Base-by-base conservation (phyloP, 352 stramenopile genomes). In the Phytophthora sp. region DNA sequence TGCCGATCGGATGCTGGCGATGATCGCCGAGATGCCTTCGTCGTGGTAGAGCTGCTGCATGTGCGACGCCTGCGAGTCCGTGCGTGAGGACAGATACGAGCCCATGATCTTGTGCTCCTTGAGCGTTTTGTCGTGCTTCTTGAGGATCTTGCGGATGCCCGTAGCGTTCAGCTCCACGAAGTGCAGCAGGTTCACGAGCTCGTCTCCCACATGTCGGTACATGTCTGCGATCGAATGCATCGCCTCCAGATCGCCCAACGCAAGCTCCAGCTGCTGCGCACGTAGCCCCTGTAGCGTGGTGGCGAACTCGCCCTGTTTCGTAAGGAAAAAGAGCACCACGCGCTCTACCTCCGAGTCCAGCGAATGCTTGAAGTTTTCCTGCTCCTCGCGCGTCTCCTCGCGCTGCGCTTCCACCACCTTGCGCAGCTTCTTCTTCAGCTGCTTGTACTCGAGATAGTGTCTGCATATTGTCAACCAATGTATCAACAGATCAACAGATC, bases 371-470 rank as follows among this genome's bases (percentile, higher is more conserved):
- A 94, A 91, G 15, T 66, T 73, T 26, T 90, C 77, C 57, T 93
- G 83, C 45, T 91, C 72, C 29, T 69, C 35, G 49, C 69, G 68
- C 8, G 65, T 66, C 27, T 87, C 71, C 5, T 83, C 73, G 11
- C 59, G 74, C 18, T 76, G 66, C 16, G 83, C 82, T n/a, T 70
- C 66, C 39, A 80, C 69, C 57, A 94, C 79, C 26, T 85, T 79
- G 47, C 93, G 92, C 39, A 96, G 75, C 42, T 85, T 81, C 74
- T 93, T 95, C 81, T 96, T 96, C 15, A 96, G 77, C 52, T 95
- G 84, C 66, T 95, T 95, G 85, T 96, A 96, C 77, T 96, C 85
- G 33, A 96, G 72, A 69, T 96, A 96, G 66, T 96, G 89, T 2
- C 86, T 93, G 21, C n/a, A n/a, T n/a, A n/a, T n/a, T n/a, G n/a